Base-by-base conservation (phyloP, 2,329 filamentous ascomycete species). In the Penicillium sp. region DNA sequence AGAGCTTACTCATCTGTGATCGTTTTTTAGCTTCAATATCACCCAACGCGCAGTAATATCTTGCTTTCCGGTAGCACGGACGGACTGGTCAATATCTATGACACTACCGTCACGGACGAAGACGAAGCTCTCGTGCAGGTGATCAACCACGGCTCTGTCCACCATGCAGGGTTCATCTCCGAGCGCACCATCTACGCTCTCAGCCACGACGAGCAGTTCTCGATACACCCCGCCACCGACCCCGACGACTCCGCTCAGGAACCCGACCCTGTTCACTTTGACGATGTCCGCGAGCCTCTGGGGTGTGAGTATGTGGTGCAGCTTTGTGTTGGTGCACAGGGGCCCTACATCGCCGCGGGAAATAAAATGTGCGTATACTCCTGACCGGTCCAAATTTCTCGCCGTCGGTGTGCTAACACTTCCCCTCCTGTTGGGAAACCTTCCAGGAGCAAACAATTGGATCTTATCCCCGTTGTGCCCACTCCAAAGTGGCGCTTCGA, bases 61-160 rank as follows among this genome's bases (percentile, higher is more conserved):
- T 71, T 84, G 4, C 72, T 84, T 1, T 82, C 79, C 9, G 79
- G 78, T 35, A 81, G 79, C 58, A 84, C 81, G 18, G 81, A 84
- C 58, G 80, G 80, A 3, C 72, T 84, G 0, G 73, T 83, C 51
- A 82, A 81, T 53, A 68, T 84, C 48, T 84, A 84, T 62, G 76
- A 84, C 62, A 77, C 75, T 25, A 73, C 71, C 25, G 72, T 81
- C 37, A 58, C 65, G 3, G 77, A 80, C 42, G 81, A 84, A 63
- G 81, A 84, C 46, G 81, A 84, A 44, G 80, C 80, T 2, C 66
- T 84, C 28, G 71, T 80, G 43, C 80, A 83, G 59, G 79, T 83
- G 29, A 75, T 83, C 61, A 84, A 83, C 59, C 80, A 83, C 55
- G 71, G 77, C 41, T 82, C 81, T 6, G 76, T 84, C 43, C 80